Evolutionary conservation across 805 yeast species (phyloP).

Genomic region (Grigorovia humatica): DNA sequence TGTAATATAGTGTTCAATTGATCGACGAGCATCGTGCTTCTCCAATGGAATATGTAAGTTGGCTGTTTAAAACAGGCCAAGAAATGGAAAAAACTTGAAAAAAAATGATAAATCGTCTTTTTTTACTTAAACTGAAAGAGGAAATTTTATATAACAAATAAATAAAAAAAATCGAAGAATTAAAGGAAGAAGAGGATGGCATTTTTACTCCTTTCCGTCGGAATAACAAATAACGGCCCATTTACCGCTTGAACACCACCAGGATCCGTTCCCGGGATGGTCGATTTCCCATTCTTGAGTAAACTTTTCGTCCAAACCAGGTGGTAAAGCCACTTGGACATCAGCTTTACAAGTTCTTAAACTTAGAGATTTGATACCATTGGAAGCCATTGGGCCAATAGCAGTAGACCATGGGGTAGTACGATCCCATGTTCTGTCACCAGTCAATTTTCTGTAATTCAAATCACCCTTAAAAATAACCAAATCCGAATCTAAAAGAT

Average conservation of each 20-base stretch:
- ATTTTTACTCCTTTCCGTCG: not conserved
- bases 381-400: conserved; percentile 53
- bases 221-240: conserved; percentile 77
- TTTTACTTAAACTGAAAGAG: conserved; percentile 4
- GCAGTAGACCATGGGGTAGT: conserved; percentile 67
- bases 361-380: conserved; percentile 57
- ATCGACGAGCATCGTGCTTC: conserved; percentile 5
- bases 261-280: conserved; percentile 55
- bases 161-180: not conserved
- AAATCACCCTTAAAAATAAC: conserved; percentile 90
- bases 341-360: conserved; percentile 95
- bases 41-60: no score
- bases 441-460: conserved; percentile 89
- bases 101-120: no score
- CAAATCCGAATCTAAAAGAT: conserved; percentile 53
- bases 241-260: conserved; percentile 85
- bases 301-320: conserved; percentile 63
- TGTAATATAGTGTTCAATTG: not conserved
- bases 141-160: not conserved
- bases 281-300: conserved; percentile 45
- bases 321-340: conserved; percentile 74
- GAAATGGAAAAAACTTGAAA: no score
- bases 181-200: not conserved
- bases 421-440: conserved; percentile 80
- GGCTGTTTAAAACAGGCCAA: no score